These are phyloP conservation scores for Protomyces macrosporus DNA, from an alignment of 1,139 yeast genomes.

Conservation along the genomic window DNA sequence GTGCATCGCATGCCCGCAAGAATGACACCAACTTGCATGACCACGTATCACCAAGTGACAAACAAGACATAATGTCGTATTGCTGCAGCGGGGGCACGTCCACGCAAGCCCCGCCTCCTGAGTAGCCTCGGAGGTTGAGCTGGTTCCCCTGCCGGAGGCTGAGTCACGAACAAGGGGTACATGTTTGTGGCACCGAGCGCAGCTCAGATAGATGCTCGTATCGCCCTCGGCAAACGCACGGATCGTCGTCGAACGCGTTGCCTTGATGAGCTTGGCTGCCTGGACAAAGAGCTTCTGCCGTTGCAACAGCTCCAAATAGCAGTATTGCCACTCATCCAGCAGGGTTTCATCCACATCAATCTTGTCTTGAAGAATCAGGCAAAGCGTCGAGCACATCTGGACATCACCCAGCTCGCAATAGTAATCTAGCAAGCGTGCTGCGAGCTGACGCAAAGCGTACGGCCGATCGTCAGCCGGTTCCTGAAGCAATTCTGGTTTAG, in stretches of 20 bases:
- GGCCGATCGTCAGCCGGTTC: neutral
- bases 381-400: constrained; percentile 55
- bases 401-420: constrained; percentile 22
- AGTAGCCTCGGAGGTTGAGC: constrained; percentile 48
- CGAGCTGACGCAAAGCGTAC: neutral
- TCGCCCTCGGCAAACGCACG: constrained; percentile 49
- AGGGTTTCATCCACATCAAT: constrained; percentile 31
- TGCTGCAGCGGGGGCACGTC: constrained; percentile 21
- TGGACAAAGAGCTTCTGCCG: constrained; percentile 51
- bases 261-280: constrained; percentile 55
- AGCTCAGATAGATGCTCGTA: constrained; percentile 58
- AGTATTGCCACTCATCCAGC: constrained; percentile 53
- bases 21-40: constrained; percentile 57
- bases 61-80: constrained; percentile 50
- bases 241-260: constrained; percentile 45
- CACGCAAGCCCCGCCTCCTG: neutral
- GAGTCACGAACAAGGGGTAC: constrained; percentile 54
- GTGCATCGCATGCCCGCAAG: constrained; percentile 88
- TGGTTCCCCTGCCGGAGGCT: constrained; percentile 71
- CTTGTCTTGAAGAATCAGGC: constrained; percentile 51
- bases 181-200: constrained; percentile 62
- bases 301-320: constrained; percentile 56
- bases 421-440: neutral
- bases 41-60: constrained; percentile 79
- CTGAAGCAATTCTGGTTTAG: too few species aligned